Base-by-base conservation (phyloP, 2,329 filamentous ascomycete species). In the Diaporthe australafricana region DNA sequence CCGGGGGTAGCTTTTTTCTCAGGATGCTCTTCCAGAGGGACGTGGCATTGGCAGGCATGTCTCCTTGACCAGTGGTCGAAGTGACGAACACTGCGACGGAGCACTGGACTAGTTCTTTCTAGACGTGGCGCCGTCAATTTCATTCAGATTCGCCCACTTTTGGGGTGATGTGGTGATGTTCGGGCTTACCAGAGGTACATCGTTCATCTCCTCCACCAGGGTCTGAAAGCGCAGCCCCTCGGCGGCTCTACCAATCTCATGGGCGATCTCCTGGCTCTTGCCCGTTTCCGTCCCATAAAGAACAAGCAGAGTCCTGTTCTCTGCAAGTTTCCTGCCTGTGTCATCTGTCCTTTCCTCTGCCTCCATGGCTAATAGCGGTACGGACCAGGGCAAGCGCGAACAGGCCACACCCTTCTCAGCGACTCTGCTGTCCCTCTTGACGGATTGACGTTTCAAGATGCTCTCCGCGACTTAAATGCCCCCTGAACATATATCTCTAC, bases 211-310 rank as follows among this genome's bases (percentile, higher is more conserved):
- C 70, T 90, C 89, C 30, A 98, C 90, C 66, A 89, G 87, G 27
- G 92, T 93, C 74, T 88, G 82, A 81, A 98, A 98, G 77, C 91
- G 94, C 71, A 98, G 84, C 40, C 96, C 89, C 82, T 96, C 91
- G 45, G 91, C 88, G 75, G 94, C 82, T 50, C 91, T 87, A 48
- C 92, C 94, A 74, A 98, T 85, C 80, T 98, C 94, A 78, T 94
- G 91, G 25, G 96, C 96, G 74, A 96, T 90, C 82, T 98, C 96
- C 82, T 98, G 94, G 69, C 94, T 92, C 79, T 96, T 98, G 70
- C 96, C 96, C 27, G 95, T 98, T 84, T 99, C 96, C 48, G 96
- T 97, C 70, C 94, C 96, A 83, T 98, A 99, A 42, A 97, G 87
- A 71, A 99, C 87, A 75, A 97, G 88, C 63, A 88, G 81, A 72